Percentiles rank a stretch among this genome's conserved stretches.
These are phyloP conservation scores for Populus nigra DNA, from an alignment of 345 rosid genomes.

Conservation along the genomic window DNA sequence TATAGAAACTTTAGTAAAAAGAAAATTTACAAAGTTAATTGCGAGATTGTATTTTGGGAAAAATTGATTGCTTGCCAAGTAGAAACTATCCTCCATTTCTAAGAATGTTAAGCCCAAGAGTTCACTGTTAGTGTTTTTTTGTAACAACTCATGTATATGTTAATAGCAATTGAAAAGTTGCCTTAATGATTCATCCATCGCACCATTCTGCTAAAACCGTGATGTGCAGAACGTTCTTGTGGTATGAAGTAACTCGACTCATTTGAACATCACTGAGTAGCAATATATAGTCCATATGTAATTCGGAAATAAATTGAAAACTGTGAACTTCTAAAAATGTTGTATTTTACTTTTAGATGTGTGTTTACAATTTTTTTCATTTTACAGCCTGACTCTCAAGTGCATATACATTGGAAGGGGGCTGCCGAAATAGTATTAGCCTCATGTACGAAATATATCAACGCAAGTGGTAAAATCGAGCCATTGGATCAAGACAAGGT, in stretches of 20 bases:
- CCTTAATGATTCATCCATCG: background rate
- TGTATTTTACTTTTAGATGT: background rate
- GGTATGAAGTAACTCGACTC: background rate
- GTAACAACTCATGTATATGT: background rate
- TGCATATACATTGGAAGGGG: slow-evolving; percentile 93
- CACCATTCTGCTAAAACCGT: background rate
- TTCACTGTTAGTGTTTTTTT: background rate
- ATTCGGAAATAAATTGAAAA: background rate
- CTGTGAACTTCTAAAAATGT: background rate
- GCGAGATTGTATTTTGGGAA: background rate
- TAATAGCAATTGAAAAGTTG: background rate
- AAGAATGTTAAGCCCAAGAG: background rate
- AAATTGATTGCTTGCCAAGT: background rate
- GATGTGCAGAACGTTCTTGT: background rate
- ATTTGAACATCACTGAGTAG: background rate
- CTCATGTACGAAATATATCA: slow-evolving; percentile 67
- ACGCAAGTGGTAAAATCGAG: slow-evolving; percentile 50
- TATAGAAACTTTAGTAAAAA: background rate
- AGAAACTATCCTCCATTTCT: background rate
- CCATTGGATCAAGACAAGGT: slow-evolving; percentile 69
- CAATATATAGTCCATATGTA: background rate
- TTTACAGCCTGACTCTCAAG: slow-evolving; percentile 69
- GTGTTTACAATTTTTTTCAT: background rate
- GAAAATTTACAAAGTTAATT: background rate
- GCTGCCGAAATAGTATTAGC: slow-evolving; percentile 92